A percentile compares a stretch with the other conserved stretches of the same genome.
Conservation (phyloP, 1,139 yeast species). For the Zygosaccharomyces sapae region DNA sequence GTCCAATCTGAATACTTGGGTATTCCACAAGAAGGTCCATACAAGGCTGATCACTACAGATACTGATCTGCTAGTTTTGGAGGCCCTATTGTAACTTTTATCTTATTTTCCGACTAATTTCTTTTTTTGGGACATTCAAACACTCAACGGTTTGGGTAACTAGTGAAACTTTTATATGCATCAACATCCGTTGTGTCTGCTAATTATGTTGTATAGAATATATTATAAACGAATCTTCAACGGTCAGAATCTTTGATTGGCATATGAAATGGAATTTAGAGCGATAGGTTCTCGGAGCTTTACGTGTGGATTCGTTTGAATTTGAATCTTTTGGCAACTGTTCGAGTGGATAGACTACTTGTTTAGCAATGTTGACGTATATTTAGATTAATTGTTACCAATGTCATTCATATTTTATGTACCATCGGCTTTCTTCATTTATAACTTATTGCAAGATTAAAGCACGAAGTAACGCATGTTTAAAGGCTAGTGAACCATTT, state of each 20-base stretch:
- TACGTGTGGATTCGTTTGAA: no score
- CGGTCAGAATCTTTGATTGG: no score
- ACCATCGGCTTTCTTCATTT: not conserved
- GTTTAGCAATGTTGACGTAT: no score
- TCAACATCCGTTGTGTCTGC: conserved; percentile 2
- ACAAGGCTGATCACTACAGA: conserved; percentile 98
- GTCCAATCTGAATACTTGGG: conserved; percentile 96
- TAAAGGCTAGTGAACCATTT: not conserved
- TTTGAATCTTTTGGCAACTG: no score
- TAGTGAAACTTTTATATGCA: conserved; percentile 2
- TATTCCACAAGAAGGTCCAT: conserved; percentile 92
- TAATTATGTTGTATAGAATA: conserved; percentile 12
- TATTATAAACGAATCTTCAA: conserved; percentile 22
- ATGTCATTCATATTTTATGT: not conserved
- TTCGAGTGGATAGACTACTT: no score
- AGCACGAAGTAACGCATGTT: not conserved
- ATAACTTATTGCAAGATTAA: not conserved
- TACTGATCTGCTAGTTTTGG: conserved; percentile 49
- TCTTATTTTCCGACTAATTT: no score
- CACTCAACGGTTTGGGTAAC: conserved; percentile 20
- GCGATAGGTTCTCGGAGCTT: not conserved
- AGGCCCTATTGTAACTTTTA: conserved; percentile 4
- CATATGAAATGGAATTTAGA: not conserved
- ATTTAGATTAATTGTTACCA: not conserved
- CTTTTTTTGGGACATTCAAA: conserved; percentile 10